Evolutionary conservation across 768 basidiomycete species (phyloP), one percentile per base, ranked within the genome.

Genomic region (Pleurotus pulmonarius): DNA sequence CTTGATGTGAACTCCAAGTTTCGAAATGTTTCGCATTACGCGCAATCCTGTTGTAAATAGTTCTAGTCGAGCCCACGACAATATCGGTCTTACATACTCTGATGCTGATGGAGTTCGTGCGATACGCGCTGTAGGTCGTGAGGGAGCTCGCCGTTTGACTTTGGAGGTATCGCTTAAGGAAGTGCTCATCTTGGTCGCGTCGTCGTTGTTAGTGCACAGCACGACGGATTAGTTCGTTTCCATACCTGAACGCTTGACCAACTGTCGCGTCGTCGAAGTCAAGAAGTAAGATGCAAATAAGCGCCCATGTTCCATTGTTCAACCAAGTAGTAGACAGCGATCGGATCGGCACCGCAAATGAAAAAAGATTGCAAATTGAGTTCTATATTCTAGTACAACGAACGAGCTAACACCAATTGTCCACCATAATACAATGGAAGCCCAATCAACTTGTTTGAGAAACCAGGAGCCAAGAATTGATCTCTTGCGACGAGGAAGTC

Each of bases 1-100:
- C 64, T 59, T 83, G 79, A 61, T 76, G 70, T 1, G 72, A 68
- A 5, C 74, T 69, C 82, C 83, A 83, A 4, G 70, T 76, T 58
- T 83, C 83, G 53, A 81, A 83, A 59, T 70, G 68, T 47, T 70
- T 70, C 18, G 72, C 59, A 67, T 79, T 81, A 24, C 73, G 73
- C 22, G 82, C 79, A 56, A 83, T 80, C 59, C 80, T 82, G 34
- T 49, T 37, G 53, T 43, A 41, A n/a, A 24, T 5, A 41, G 2
- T 34, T 7, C 4, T 18, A 22, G 8, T 40, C 49, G n/a, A 16
- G 11, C 7, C 40, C 8, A 16, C 29, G 29, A 34, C 29, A 34
- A 9, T 11, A 34, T 34, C 29, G 29, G 29, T 11, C 29, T 11
- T 34, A 59, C 74, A 44, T 56, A 80, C 78, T 80, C 76, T 8